Conservation (phyloP, 1,284 basidiomycete genomes). For the Butyriboletus appendiculatus region DNA sequence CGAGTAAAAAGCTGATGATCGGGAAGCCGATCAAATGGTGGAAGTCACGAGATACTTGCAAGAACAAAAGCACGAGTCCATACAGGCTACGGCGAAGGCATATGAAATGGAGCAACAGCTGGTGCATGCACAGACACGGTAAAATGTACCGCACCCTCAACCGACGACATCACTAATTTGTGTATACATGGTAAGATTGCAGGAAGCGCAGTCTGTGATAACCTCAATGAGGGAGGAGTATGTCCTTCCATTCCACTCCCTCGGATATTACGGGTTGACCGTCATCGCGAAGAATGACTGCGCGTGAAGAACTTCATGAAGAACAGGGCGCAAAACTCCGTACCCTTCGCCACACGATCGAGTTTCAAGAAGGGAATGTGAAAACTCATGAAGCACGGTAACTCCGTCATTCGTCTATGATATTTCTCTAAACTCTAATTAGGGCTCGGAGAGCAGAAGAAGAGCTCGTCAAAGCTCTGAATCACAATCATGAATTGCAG, state of each 20-base stretch:
- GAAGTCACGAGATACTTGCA: slow-evolving; percentile 25
- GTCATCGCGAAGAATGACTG: slow-evolving; percentile 21
- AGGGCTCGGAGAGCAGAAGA: slow-evolving; percentile 28
- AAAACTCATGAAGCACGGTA: slow-evolving; percentile 31
- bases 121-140: slow-evolving; percentile 25
- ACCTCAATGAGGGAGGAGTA: slow-evolving; percentile 36
- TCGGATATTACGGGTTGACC: slow-evolving; percentile 15
- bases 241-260: slow-evolving; percentile 21
- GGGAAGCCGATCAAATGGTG: slow-evolving; percentile 26
- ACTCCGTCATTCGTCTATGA: background rate
- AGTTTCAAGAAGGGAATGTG: slow-evolving; percentile 33
- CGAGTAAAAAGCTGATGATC: slow-evolving; percentile 15
- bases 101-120: slow-evolving; percentile 34
- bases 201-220: slow-evolving; percentile 30
- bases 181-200: slow-evolving; percentile 18
- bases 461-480: slow-evolving; percentile 16
- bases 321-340: slow-evolving; percentile 30
- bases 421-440: slow-evolving; percentile 12
- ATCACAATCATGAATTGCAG: slow-evolving; percentile 29
- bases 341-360: slow-evolving; percentile 31
- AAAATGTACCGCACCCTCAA: background rate
- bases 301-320: slow-evolving; percentile 23
- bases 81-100: slow-evolving; percentile 21
- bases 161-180: slow-evolving; percentile 15
- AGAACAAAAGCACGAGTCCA: slow-evolving; percentile 33